Evolutionary conservation across 176 grass and related monocot genomes (phyloP).

Genomic region (Oryza coarctata): DNA sequence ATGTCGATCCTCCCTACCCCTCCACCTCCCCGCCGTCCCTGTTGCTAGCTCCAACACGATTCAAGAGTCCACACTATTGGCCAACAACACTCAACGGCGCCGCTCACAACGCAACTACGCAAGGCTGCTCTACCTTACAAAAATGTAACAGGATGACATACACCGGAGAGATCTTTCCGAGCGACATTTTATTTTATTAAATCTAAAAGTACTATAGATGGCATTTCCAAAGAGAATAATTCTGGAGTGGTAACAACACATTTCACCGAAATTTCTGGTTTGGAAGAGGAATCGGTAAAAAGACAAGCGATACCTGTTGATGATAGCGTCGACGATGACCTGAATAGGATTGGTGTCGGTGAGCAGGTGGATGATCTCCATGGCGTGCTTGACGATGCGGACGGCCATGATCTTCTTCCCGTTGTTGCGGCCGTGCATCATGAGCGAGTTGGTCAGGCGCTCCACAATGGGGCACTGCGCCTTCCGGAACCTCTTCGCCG

Average conservation of each 20-base stretch:
- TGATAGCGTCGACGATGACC: conserved; percentile 67
- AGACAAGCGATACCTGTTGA: too few species aligned
- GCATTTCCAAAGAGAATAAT: not conserved
- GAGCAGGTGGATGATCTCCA: conserved; percentile 75
- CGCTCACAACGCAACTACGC: too few species aligned
- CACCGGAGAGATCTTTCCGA: too few species aligned
- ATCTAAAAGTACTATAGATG: not conserved
- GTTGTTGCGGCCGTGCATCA: conserved; percentile 81
- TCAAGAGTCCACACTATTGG: too few species aligned
- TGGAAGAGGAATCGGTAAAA: not conserved
- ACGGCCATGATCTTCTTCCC: conserved; percentile 75
- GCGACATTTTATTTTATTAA: not conserved
- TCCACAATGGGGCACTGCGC: conserved; percentile 70
- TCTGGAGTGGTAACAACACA: not conserved
- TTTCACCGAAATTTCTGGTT: not conserved
- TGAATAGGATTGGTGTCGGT: conserved; percentile 75
- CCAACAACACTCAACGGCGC: too few species aligned
- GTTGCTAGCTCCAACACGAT: too few species aligned
- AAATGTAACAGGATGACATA: too few species aligned
- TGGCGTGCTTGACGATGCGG: conserved; percentile 61
- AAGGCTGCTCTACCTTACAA: too few species aligned
- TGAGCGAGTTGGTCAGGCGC: conserved; percentile 66
- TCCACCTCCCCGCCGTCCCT: too few species aligned
- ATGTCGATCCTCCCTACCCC: too few species aligned
- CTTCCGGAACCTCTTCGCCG: conserved; percentile 65